These are phyloP conservation scores for Xanthoceras sorbifolium DNA, from an alignment of 345 rosid species.

Conservation along the genomic window DNA sequence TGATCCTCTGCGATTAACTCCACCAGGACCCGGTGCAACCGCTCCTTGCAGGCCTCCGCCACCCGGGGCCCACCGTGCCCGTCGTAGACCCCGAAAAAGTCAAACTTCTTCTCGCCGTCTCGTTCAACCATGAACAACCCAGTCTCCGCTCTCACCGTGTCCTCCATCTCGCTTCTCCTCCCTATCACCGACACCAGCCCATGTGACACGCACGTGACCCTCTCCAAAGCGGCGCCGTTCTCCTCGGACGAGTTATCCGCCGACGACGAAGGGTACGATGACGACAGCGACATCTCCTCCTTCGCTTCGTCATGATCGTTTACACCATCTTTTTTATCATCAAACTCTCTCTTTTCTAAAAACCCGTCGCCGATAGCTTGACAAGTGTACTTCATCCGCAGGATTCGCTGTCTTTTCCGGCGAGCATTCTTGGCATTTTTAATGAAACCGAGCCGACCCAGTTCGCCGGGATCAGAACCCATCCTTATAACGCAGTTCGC, in stretches of 20 bases:
- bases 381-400: constrained; percentile 33
- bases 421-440: constrained; percentile 27
- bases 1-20: constrained; percentile 36
- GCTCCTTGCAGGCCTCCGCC: constrained; percentile 60
- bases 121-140: constrained; percentile 40
- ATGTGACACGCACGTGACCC: constrained; percentile 21
- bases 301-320: neutral
- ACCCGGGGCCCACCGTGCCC: constrained; percentile 73
- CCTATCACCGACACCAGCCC: constrained; percentile 64
- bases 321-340: neutral
- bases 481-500: neutral
- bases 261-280: constrained; percentile 17
- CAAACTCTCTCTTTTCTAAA: neutral
- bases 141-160: constrained; percentile 49
- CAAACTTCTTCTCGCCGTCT: constrained; percentile 31
- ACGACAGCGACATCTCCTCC: constrained; percentile 34
- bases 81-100: constrained; percentile 65
- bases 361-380: neutral
- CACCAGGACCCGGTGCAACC: constrained; percentile 49
- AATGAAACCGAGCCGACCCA: constrained; percentile 20
- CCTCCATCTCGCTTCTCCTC: constrained; percentile 72
- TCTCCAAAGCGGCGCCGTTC: constrained; percentile 26
- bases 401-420: constrained; percentile 38
- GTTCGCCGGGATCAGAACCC: constrained; percentile 19
- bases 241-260: constrained; percentile 14